These are phyloP conservation scores for Peronospora farinosa DNA, from an alignment of 352 stramenopile species.

Conservation along the genomic window DNA sequence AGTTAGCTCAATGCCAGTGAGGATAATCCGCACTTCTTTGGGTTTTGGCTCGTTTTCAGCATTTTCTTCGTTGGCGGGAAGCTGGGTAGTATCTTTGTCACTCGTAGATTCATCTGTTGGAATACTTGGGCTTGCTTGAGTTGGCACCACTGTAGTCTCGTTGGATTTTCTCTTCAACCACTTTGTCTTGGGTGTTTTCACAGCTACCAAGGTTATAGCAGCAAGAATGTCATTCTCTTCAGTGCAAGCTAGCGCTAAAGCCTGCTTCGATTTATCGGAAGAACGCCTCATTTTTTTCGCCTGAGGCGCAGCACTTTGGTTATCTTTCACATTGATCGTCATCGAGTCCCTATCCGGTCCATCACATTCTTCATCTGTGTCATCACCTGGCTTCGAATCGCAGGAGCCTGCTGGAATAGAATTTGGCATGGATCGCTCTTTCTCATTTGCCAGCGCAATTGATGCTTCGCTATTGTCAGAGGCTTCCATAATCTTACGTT, in stretches of 20 bases:
- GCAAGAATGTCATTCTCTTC: slow-evolving; percentile 1
- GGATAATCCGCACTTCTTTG: slow-evolving; percentile 33
- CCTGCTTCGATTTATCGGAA: slow-evolving; percentile 5
- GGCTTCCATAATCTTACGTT: slow-evolving; percentile 12
- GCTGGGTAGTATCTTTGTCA: slow-evolving; percentile 19
- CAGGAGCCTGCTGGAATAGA: slow-evolving; percentile 4
- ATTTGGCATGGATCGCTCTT: slow-evolving; percentile 1
- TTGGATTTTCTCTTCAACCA: slow-evolving; percentile 35
- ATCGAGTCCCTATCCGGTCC: slow-evolving; percentile 8
- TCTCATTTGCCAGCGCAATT: neutral
- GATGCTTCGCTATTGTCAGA: slow-evolving; percentile 3
- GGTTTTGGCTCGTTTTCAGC: slow-evolving; percentile 9
- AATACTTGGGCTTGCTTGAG: slow-evolving; percentile 16
- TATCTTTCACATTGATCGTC: slow-evolving; percentile 5
- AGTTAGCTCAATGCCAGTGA: slow-evolving; percentile 46
- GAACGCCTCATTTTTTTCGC: slow-evolving; percentile 14
- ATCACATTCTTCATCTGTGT: slow-evolving; percentile 21
- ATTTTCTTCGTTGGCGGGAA: slow-evolving; percentile 12
- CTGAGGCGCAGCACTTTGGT: slow-evolving; percentile 1
- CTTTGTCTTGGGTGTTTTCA: slow-evolving; percentile 36
- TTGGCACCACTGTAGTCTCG: slow-evolving; percentile 16
- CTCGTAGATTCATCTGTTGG: slow-evolving; percentile 23
- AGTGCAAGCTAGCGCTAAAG: neutral
- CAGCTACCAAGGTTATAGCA: slow-evolving; percentile 7
- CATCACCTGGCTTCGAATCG: slow-evolving; percentile 17